phyloP scores from a whole-genome alignment of 345 rosid genomes.

The Streptanthus diversifolius region DNA sequence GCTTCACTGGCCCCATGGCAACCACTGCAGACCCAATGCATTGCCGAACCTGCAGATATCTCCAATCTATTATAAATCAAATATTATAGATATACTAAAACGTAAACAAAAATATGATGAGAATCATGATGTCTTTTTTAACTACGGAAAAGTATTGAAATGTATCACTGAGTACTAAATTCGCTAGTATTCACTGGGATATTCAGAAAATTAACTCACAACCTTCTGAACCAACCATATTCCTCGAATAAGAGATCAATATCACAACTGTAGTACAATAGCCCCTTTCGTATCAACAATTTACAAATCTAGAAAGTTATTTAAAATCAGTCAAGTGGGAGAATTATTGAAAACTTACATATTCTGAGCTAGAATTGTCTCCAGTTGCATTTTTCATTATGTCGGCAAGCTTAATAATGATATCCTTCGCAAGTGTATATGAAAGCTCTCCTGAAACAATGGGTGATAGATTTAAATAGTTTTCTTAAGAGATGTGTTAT shows the following conservation, averaged over 20 bases:
- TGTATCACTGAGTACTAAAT: background rate
- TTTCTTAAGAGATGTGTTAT: background rate
- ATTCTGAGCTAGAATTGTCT: slow-evolving; percentile 35
- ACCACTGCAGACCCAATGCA: slow-evolving; percentile 87
- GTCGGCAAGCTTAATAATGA: slow-evolving; percentile 63
- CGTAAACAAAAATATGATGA: background rate
- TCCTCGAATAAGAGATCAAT: background rate
- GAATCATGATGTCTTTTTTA: background rate
- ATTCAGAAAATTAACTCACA: background rate
- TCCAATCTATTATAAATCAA: slow-evolving; percentile 27
- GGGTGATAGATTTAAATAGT: slow-evolving; percentile 6
- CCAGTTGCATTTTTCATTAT: slow-evolving; percentile 43
- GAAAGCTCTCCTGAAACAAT: slow-evolving; percentile 57
- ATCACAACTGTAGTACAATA: background rate
- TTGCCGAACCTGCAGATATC: slow-evolving; percentile 53
- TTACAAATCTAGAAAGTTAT: background rate
- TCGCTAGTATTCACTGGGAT: background rate
- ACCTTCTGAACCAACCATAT: slow-evolving; percentile 1
- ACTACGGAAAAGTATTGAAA: background rate
- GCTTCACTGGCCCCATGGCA: slow-evolving; percentile 76
- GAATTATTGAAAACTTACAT: slow-evolving; percentile 47
- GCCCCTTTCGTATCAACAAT: background rate
- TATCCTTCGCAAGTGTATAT: slow-evolving; percentile 47
- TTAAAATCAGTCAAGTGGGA: background rate
- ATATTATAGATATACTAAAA: background rate